Evolutionary conservation across 257 asterid genomes (phyloP), one percentile per base, ranked within the genome.

Genomic region (Ballota nigra): DNA sequence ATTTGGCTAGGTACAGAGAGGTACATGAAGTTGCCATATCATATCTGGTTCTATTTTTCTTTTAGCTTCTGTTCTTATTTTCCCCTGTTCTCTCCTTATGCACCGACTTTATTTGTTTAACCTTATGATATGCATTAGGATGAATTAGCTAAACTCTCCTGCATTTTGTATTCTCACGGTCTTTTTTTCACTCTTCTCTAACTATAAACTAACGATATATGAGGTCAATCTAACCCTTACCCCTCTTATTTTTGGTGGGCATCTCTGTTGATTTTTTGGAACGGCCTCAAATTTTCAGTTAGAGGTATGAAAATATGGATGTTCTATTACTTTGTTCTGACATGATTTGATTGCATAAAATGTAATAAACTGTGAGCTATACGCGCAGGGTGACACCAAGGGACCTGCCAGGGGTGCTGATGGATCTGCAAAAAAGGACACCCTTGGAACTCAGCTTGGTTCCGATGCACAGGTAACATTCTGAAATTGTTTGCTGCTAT

Each of bases 1-100:
- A 87, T 78, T 68, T 87, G 79, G 77, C 83, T 41, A 82, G 88
- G 59, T 87, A 85, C 81, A 81, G 90, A 78, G 90, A 85, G 93
- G 88, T 87, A 83, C 56, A 22, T n/a, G 22, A 47, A 47, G 55
- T 47, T 47, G 22, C 55, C 6, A 8, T 12, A 70, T 20, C 13
- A n/a, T 41, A 15, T 70, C 26, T 66, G 57, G 57, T 18, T 41
- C 51, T 41, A n/a, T 47, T 47, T 47, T 45, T 45, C 52, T 15
- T 11, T 41, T 41, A 16, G 11, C 12, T 41, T 41, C 16, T 41
- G 6, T 41, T 45, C 52, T 11, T 41, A 41, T 41, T 12, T 15
- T 15, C 8, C 52, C 51, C 51, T 1, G 15, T 43, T 43, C 51
- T 43, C 6, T 43, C 53, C 8, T 15, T n/a, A 45, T 20, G 53